Base-by-base conservation (phyloP, 495 filamentous ascomycete species). In the Paragyromitra xinjiangensis region DNA sequence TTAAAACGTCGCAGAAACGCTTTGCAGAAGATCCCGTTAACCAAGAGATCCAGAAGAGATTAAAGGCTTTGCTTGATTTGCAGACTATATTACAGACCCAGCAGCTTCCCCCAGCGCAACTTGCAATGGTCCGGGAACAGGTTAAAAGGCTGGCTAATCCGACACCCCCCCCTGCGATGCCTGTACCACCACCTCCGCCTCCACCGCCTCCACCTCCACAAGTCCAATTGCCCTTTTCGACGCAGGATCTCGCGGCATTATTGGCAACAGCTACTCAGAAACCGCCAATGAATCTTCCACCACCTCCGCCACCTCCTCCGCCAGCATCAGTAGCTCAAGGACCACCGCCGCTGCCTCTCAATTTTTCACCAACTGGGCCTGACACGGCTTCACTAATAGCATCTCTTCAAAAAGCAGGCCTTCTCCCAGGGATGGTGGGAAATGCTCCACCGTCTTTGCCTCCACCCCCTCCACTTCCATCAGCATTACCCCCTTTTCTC, bases 1-100 rank as follows among this genome's bases (percentile, higher is more conserved):
- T 97, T 82, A 84, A 85, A 78, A 85, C 87, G 69, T 89, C 91
- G 62, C 90, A 90, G 84, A 87, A 86, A 73, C 90, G 93, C 74
- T 91, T 92, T 84, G 91, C 91, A 74, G 88, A 88, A 64, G 91
- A 89, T 83, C 91, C 90, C 50, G 88, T 88, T 85, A 92, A 97
- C 86, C 84, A 86, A 83, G 88, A 88, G 81, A 87, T 91, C 77
- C 91, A 94, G 84, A 89, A 89, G 73, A 91, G 91, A 80, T 84
- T 98, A 81, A 92, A 94, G 83, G 93, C 94, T 22, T 87, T 98
- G 78, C 84, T 96, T 83, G 93, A 95, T 83, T 88, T 98, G 75
- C 91, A 97, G 85, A 88, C 83, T 59, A 90, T 97, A 81, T 85
- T 98, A 84, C 88, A 92, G 81, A 90, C 86, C 77, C 92, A 93